phyloP scores from a whole-genome alignment of 2,329 filamentous ascomycete genomes.

The Sporothrix brunneoviolacea region DNA sequence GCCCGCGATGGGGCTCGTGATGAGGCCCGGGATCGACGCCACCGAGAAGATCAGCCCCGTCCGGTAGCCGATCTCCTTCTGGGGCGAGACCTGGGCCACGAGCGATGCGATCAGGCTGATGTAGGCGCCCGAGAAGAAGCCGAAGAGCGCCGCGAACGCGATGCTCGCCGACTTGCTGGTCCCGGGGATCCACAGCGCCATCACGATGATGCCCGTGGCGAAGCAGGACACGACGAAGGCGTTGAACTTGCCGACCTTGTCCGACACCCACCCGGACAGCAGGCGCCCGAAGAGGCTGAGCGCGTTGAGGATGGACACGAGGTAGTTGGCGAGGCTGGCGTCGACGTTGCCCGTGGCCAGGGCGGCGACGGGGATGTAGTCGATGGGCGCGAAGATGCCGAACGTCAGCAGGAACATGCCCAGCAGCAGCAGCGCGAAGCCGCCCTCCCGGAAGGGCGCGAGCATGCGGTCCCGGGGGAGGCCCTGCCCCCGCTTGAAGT shows the following conservation, averaged over 20 bases:
- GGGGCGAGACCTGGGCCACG: conserved; percentile 46
- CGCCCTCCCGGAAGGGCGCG: conserved; percentile 18
- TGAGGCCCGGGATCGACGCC: conserved; percentile 44
- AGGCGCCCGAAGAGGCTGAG: conserved; percentile 31
- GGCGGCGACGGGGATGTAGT: conserved; percentile 22
- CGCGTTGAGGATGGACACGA: conserved; percentile 24
- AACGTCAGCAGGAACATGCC: conserved; percentile 22
- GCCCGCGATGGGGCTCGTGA: conserved; percentile 45
- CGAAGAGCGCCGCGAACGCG: conserved; percentile 35
- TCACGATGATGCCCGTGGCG: conserved; percentile 31
- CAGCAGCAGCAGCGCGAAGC: conserved; percentile 17
- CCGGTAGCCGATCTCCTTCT: conserved; percentile 47
- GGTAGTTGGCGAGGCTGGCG: conserved; percentile 19
- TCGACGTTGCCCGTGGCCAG: conserved; percentile 18
- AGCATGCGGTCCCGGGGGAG: conserved; percentile 10
- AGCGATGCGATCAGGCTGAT: conserved; percentile 33
- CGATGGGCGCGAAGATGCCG: conserved; percentile 23
- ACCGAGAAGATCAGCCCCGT: conserved; percentile 47
- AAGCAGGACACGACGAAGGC: conserved; percentile 39
- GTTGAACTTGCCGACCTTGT: conserved; percentile 34
- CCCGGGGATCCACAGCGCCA: conserved; percentile 39
- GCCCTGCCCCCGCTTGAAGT: neutral
- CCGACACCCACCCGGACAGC: conserved; percentile 23
- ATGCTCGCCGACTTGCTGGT: conserved; percentile 25
- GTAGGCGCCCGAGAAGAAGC: conserved; percentile 32